Base-by-base conservation (phyloP, 345 rosid species). In the Adansonia digitata region DNA sequence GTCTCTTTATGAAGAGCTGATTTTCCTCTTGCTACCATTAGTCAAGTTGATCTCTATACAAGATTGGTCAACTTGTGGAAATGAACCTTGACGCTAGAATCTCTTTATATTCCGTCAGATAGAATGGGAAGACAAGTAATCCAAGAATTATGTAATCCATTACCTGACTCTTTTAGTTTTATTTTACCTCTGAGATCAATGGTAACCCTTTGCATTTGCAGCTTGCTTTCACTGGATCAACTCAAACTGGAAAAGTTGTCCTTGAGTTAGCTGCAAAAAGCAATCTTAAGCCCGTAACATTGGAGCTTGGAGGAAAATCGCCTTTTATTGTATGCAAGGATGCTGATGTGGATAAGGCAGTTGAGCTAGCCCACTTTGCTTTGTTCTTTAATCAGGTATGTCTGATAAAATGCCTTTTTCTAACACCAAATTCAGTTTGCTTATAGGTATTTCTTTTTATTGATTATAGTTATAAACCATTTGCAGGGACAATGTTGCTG, bases 221-320 rank as follows among this genome's bases (percentile, higher is more conserved):
- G 94, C 82, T 90, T 65, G 88, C 94, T 69, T 90, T 90, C 83
- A 90, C 94, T 27, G 94, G 94, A 65, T 90, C 94, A 62, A 84
- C 94, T 18, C 71, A 14, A 3, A 88, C 89, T 0, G 94, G 92
- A 40, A 83, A 84, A 74, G 39, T 76, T 61, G 79, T 90, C 18
- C 90, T 90, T 17, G 83, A 81, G 79, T 77, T 90, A 72, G 88
- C 92, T 5, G 85, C 94, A 46, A 86, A 65, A 75, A 88, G 89
- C 88, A 90, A 90, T 79, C 90, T 90, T 55, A 90, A 90, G 82
- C 78, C 89, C 12, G 94, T 86, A 22, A 90, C 90, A 45, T 69
- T 90, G 75, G 94, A 90, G 82, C 92, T 90, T 20, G 94, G 94
- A 72, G 94, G 94, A 63, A 90, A 90, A 85, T 90, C 92, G 17